Base-by-base conservation (phyloP, 306 rosid species). In the Cucurbita ficifolia region DNA sequence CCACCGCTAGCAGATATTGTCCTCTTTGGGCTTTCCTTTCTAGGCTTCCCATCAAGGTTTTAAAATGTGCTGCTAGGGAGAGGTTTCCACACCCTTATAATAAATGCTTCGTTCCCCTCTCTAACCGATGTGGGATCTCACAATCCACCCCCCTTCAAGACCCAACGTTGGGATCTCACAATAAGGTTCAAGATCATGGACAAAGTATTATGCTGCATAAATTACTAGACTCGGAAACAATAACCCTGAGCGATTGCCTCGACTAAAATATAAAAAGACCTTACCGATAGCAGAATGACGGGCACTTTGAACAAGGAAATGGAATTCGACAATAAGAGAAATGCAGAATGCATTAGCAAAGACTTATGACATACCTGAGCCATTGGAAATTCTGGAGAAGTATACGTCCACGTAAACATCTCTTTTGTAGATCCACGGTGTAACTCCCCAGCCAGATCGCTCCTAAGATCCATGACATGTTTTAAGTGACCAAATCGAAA, bases 301-400 rank as follows among this genome's bases (percentile, higher is more conserved):
- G 40, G 73, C 56, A 42, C 51, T 63, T 63, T 10, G 70, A 38
- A 21, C 33, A 45, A 46, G 73, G 56, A 22, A 43, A 68, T 39
- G 49, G 51, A 55, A 39, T 73, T 73, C 7, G 16, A 73, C 52
- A 35, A 40, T 13, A 2, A 72, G 50, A 54, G 18, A 11, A 11
- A 40, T 4, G 9, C 39, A 8, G 54, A 67, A 45, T 7, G 18
- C 54, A 45, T 67, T 4, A 14, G 14, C 58, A 16, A 69, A 24
- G 13, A 51, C 43, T 69, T 46, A 49, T 45, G 36, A 63, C 76
- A 72, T 69, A 86, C 99, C 87, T 87, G 89, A 81, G 83, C 73
- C 99, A 94, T 94, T 61, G 87, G 86, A 81, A 89, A 94, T 64
- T 72, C 90, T 5, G 87, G 87, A 59, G 99, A 94, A 70, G 88